Evolutionary conservation across 2,329 filamentous ascomycete genomes (phyloP).

Genomic region (Neophaeococcomyces aloes): DNA sequence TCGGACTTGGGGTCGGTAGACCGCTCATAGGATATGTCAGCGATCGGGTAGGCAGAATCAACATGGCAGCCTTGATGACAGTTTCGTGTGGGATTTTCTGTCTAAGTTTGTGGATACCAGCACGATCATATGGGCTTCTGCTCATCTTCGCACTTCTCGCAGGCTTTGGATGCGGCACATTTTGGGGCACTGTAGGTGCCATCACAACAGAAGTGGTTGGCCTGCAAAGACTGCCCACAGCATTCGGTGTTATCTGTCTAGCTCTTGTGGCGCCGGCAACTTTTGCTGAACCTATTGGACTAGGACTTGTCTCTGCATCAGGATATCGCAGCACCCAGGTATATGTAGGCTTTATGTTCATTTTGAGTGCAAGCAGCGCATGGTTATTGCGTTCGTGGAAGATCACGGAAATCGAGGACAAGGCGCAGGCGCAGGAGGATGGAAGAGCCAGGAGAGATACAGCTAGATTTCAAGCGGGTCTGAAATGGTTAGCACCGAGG

Average conservation of each 20-base stretch:
- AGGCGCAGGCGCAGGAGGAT: conserved; percentile 1
- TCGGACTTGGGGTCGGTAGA: conserved; percentile 39
- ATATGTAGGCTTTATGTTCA: conserved; percentile 17
- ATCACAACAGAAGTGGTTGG: conserved; percentile 16
- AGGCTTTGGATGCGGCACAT: conserved; percentile 37
- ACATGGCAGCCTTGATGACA: conserved; percentile 32
- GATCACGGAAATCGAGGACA: conserved; percentile 15
- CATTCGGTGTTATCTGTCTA: conserved; percentile 16
- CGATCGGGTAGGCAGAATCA: conserved; percentile 36
- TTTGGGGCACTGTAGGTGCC: conserved; percentile 28
- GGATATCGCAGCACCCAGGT: conserved; percentile 17
- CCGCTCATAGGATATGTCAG: conserved; percentile 37
- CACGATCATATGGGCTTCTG: conserved; percentile 32
- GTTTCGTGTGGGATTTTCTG: conserved; percentile 29
- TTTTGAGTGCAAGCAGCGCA: conserved; percentile 12
- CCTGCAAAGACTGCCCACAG: conserved; percentile 14
- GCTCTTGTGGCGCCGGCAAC: conserved; percentile 14
- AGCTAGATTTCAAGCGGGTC: conserved; percentile 1
- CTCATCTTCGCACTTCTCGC: conserved; percentile 35
- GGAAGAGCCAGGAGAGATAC: too few species aligned
- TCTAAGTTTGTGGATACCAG: conserved; percentile 39
- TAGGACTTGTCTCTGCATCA: conserved; percentile 14
- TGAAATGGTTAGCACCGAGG: not conserved
- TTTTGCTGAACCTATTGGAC: conserved; percentile 18
- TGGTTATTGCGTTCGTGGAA: conserved; percentile 18